Evolutionary conservation across 441 rosid genomes (phyloP), one percentile per base, ranked within the genome.

Genomic region (Francoa sonchifolia): DNA sequence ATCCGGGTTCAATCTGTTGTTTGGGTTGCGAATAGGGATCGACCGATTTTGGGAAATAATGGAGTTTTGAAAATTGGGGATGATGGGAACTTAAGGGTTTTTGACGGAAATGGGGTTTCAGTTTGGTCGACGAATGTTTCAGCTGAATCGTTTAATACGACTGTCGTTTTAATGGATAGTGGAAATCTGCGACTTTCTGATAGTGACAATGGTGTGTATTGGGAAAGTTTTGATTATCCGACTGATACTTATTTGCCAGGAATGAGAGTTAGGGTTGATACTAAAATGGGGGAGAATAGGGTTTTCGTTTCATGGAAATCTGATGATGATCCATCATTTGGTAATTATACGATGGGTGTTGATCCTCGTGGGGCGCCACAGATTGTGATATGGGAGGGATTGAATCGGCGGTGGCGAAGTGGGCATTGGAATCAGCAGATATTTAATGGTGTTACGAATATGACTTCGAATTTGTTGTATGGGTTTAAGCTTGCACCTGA

Each of bases 1-100:
- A 50, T 81, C 32, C 62, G 76, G 1, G 68, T 25, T 17, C 27
- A 22, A n/a, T 17, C 86, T 11, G 58, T 74, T 1, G 72, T 85
- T 0, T 89, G 98, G 96, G 73, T 85, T 1, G 93, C 96, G 15
- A 89, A 85, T 39, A 66, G 94, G 63, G 67, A 69, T 4, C 42
- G 0, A 1, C 87, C 96, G 1, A 45, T 89, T n/a, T 54, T 67
- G 5, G 72, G 55, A 16, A 28, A 20, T 38, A 51, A 47, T 6
- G 98, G 94, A 8, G 59, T 52, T 54, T 47, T 85, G 0, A 57
- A 52, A 0, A 53, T 89, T 1, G 68, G 44, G 23, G 42, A 41
- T 18, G 72, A 79, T 23, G 95, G 94, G 0, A 76, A 76, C 33
- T 69, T 90, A 52, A 27, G 51, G 8, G 57, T 90, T 29, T 11